Conservation (phyloP, 2,329 filamentous ascomycete genomes). For the Huntiella bhutanensis region DNA sequence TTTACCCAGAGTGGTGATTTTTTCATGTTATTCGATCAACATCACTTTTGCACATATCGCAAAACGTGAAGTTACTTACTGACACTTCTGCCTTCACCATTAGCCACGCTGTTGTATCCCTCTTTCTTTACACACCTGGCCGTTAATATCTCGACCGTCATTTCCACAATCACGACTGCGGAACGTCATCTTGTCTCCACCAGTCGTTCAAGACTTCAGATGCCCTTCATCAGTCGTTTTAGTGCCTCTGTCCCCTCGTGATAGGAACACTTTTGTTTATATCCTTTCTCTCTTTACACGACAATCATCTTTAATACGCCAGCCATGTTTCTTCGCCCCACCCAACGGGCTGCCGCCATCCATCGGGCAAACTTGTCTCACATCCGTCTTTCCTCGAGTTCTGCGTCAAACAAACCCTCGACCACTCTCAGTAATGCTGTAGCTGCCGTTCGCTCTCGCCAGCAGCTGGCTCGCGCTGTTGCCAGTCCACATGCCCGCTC, state of each 20-base stretch:
- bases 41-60: too few relatives aligned
- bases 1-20: too few relatives aligned
- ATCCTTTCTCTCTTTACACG: background rate
- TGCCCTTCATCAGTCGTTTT: background rate
- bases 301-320: background rate
- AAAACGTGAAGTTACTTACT: too few relatives aligned
- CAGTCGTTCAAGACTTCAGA: background rate
- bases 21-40: too few relatives aligned
- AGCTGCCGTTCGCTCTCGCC: background rate
- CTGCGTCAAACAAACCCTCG: too few relatives aligned
- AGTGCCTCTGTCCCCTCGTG: background rate
- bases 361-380: background rate
- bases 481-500: conserved; percentile 13
- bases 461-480: conserved; percentile 5
- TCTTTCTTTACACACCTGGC: too few relatives aligned
- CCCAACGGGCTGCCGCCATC: conserved; percentile 11
- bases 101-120: too few relatives aligned
- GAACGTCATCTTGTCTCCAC: background rate
- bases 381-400: background rate
- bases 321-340: conserved; percentile 21
- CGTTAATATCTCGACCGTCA: too few relatives aligned
- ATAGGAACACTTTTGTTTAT: background rate
- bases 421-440: background rate
- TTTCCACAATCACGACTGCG: too few relatives aligned
- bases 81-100: too few relatives aligned